Conservation (phyloP, 805 yeast genomes). For the Wickerhamomyces bovis region DNA sequence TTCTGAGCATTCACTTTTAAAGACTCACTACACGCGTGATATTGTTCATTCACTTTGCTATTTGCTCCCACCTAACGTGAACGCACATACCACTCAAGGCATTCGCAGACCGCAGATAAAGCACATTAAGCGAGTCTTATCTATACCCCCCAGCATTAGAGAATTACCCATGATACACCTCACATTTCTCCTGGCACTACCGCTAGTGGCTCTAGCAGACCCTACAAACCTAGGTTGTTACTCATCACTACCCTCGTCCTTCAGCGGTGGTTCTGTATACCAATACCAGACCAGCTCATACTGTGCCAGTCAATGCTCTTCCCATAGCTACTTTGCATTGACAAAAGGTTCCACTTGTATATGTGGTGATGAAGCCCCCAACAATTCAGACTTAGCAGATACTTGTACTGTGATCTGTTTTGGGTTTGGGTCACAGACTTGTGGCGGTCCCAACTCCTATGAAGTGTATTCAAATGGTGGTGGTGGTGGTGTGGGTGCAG, state of each 20-base stretch:
- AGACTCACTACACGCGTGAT: too few relatives aligned
- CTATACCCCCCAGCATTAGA: too few relatives aligned
- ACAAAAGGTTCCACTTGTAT: slow-evolving; percentile 46
- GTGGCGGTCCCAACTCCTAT: slow-evolving; percentile 55
- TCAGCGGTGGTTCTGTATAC: slow-evolving; percentile 30
- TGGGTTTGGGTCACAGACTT: slow-evolving; percentile 52
- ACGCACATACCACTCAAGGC: too few relatives aligned
- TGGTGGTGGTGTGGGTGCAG: slow-evolving; percentile 5
- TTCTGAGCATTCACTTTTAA: too few relatives aligned
- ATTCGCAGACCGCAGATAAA: too few relatives aligned
- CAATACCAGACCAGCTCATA: slow-evolving; percentile 44
- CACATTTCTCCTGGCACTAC: neutral
- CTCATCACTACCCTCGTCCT: slow-evolving; percentile 17
- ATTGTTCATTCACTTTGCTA: too few relatives aligned
- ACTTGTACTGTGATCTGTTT: slow-evolving; percentile 41
- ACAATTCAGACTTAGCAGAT: slow-evolving; percentile 24
- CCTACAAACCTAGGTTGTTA: slow-evolving; percentile 13
- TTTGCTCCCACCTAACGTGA: too few relatives aligned
- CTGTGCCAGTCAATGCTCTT: slow-evolving; percentile 41
- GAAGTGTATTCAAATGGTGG: slow-evolving; percentile 36
- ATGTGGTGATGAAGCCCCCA: slow-evolving; percentile 47
- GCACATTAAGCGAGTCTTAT: too few relatives aligned
- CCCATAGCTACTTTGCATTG: slow-evolving; percentile 37
- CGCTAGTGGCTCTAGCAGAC: neutral
- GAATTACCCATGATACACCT: neutral